Evolutionary conservation across 257 asterid species (phyloP).

Genomic region (Solanum chilense): DNA sequence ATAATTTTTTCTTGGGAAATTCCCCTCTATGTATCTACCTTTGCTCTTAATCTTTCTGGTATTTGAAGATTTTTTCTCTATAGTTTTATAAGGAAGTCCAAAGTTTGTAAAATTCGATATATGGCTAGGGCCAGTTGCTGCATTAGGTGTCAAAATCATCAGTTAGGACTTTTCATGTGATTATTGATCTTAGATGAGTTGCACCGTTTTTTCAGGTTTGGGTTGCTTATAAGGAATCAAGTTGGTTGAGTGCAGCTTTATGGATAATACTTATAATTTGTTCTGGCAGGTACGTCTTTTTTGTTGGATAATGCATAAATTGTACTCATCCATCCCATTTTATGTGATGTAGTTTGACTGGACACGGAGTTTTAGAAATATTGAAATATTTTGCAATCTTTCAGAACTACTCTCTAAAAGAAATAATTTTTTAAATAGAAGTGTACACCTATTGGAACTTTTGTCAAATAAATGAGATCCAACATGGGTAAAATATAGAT

Average conservation of each 20-base stretch:
- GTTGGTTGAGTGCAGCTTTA: conserved; percentile 28
- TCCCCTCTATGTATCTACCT: not conserved
- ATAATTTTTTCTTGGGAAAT: not conserved
- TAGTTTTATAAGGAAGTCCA: not conserved
- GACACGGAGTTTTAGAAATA: not conserved
- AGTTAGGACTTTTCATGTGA: not conserved
- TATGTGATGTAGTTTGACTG: not conserved
- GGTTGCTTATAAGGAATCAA: conserved; percentile 74
- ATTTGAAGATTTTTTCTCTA: not conserved
- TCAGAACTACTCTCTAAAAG: not conserved
- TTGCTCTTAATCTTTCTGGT: not conserved
- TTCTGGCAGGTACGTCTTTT: conserved; percentile 50
- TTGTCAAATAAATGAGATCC: not conserved
- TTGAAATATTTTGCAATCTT: not conserved
- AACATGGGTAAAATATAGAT: not conserved
- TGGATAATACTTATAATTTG: conserved; percentile 69
- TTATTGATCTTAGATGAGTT: not conserved
- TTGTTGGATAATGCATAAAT: not conserved
- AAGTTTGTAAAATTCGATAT: not conserved
- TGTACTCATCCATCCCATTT: not conserved
- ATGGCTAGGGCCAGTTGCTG: not conserved
- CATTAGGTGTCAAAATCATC: not conserved
- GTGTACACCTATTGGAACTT: not conserved
- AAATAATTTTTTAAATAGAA: not conserved
- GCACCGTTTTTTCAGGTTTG: conserved; percentile 46